Evolutionary conservation across 768 basidiomycete species (phyloP).

Genomic region (Pleurotus eryngii): DNA sequence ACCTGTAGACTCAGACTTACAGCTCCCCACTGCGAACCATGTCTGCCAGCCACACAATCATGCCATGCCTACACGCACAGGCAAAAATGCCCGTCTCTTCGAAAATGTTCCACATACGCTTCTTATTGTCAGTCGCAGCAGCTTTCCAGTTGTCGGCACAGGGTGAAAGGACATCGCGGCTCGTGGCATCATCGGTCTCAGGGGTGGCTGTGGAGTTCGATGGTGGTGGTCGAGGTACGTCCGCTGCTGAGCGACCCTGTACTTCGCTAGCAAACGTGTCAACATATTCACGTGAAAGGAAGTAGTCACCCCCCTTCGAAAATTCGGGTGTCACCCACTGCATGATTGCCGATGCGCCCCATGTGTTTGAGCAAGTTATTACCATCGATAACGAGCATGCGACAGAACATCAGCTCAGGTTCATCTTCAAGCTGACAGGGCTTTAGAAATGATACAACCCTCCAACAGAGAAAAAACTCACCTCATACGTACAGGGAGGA

Average conservation of each 20-base stretch:
- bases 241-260: background rate
- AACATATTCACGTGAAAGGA: constrained; percentile 3
- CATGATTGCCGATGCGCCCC: too few species aligned
- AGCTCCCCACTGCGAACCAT: constrained; percentile 24
- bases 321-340: too few species aligned
- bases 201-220: background rate
- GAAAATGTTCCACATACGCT: constrained; percentile 26
- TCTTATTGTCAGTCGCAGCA: background rate
- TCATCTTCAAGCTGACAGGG: background rate
- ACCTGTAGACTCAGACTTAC: constrained; percentile 13
- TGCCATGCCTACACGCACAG: constrained; percentile 25
- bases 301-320: too few species aligned
- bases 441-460: background rate
- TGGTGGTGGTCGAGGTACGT: background rate
- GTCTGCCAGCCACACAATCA: constrained; percentile 19
- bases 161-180: background rate
- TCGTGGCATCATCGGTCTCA: background rate
- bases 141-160: constrained; percentile 8
- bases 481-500: constrained; percentile 24
- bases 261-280: constrained; percentile 2
- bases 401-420: background rate
- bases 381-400: constrained; percentile 10
- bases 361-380: too few species aligned
- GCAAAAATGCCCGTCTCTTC: constrained; percentile 29
- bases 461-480: constrained; percentile 6